Base-by-base conservation (phyloP, 1,284 basidiomycete genomes). In the Volvariella surrecta region DNA sequence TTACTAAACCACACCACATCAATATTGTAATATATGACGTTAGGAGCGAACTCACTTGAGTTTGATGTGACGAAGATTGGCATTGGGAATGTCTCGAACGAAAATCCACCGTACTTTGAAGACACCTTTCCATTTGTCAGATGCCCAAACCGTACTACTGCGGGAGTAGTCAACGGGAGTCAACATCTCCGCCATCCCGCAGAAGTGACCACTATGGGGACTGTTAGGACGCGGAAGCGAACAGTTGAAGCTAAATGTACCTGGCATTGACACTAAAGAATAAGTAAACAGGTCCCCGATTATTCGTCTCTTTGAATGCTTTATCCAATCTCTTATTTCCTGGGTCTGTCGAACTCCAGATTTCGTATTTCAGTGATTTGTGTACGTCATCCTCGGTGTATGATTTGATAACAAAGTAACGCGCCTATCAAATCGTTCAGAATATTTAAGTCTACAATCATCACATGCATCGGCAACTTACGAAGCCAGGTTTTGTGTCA, bases 351-450 rank as follows among this genome's bases (percentile, higher is more conserved):
- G 89, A 93, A 47, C 90, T 91, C 93, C 93, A 96, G 49, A 96
- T 96, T 63, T 95, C 93, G 58, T 93, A 93, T 57, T 95, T 94
- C 53, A 95, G 74, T 10, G 88, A 92, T 62, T 96, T 96, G 66
- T 96, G 93, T 1, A 97, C 94, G 56, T 97, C 93, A 54, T 97
- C 93, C 61, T 97, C 93, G 1, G 93, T 97, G 64, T 94, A 97
- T 0, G 89, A 93, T 62, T 97, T 96, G 75, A 97, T 97, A 21
- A 97, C 93, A 57, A 96, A 96, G 67, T 77, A 97, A 13, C 92
- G 77, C 6, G 93, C 91, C 80, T 89, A 53, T 9, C 42, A 52
- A 17, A 43, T 7, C 16, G 24, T 24, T 38, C 18, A 13, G 32
- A 38, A 47, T 37, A 28, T 6, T 6, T 28, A 28, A 28, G 24